These are phyloP conservation scores for Pythium phragmiticola DNA, from an alignment of 352 stramenopile genomes.

Conservation along the genomic window DNA sequence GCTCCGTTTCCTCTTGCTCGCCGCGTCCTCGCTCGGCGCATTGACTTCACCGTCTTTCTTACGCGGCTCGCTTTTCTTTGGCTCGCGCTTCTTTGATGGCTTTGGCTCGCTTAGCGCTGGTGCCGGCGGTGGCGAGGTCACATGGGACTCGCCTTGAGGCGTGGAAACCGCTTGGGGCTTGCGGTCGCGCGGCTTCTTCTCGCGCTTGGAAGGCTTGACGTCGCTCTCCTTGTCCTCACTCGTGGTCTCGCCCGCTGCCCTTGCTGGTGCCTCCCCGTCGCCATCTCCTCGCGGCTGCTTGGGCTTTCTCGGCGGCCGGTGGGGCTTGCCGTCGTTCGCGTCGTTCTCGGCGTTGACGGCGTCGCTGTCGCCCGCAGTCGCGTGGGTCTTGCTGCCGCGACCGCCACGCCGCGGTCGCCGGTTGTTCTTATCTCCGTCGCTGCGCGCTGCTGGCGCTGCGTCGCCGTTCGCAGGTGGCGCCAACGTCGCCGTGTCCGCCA, in stretches of 20 bases:
- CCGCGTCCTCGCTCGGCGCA: not conserved
- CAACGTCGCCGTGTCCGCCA: slow-evolving; percentile 13
- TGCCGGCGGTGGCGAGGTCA: not conserved
- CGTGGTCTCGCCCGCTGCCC: not conserved
- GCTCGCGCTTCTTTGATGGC: not conserved
- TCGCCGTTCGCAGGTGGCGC: not conserved
- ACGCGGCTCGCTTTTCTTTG: slow-evolving; percentile 10
- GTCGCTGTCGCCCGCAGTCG: not conserved
- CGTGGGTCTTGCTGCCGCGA: slow-evolving; percentile 4
- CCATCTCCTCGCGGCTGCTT: not conserved
- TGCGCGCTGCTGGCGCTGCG: not conserved
- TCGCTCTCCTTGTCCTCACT: not conserved
- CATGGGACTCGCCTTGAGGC: not conserved
- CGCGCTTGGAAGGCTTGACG: not conserved
- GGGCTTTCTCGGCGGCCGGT: not conserved
- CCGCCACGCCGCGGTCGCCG: not conserved
- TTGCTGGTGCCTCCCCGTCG: not conserved
- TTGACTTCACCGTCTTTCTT: slow-evolving; percentile 1
- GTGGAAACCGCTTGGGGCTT: not conserved
- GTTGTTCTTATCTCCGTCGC: not conserved
- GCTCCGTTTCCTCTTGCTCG: not conserved
- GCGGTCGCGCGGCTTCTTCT: slow-evolving; percentile 7
- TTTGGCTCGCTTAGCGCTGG: not conserved
- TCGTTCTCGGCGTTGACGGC: slow-evolving; percentile 4
- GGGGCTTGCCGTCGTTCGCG: not conserved